Conservation (phyloP, 495 filamentous ascomycete genomes). For the Penicillium atrosanguineum region DNA sequence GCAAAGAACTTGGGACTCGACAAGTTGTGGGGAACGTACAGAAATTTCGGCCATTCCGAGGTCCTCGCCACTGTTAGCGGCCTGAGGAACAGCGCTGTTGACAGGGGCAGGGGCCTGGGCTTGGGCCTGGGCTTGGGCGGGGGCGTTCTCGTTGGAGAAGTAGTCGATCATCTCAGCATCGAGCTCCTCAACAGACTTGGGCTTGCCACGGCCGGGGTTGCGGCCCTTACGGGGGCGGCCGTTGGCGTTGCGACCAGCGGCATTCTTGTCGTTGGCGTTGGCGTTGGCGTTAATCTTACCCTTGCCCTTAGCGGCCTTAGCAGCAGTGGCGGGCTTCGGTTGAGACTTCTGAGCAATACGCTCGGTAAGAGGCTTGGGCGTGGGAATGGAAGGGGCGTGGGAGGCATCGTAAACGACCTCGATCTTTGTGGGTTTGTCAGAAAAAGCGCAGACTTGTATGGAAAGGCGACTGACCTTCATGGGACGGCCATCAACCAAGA, state of each 20-base stretch:
- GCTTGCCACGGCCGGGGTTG: slow-evolving; percentile 59
- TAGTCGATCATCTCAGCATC: slow-evolving; percentile 95
- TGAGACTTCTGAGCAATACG: slow-evolving; percentile 77
- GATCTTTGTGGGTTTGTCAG: slow-evolving; percentile 54
- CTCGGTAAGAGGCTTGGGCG: slow-evolving; percentile 76
- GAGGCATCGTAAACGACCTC: slow-evolving; percentile 83
- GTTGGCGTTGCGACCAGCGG: slow-evolving; percentile 6
- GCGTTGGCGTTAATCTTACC: background rate
- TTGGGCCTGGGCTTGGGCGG: slow-evolving; percentile 40
- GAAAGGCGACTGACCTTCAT: slow-evolving; percentile 67
- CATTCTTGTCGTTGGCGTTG: background rate
- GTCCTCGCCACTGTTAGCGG: slow-evolving; percentile 40
- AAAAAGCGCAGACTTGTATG: slow-evolving; percentile 2
- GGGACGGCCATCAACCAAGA: slow-evolving; percentile 82
- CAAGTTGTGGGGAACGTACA: slow-evolving; percentile 24
- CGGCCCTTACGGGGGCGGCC: slow-evolving; percentile 37
- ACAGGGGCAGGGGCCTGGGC: slow-evolving; percentile 43
- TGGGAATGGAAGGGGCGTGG: slow-evolving; percentile 60
- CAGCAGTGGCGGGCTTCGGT: slow-evolving; percentile 77
- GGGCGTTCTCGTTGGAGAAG: slow-evolving; percentile 51
- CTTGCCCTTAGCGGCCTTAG: slow-evolving; percentile 49
- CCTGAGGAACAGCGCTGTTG: slow-evolving; percentile 38
- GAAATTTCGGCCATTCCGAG: slow-evolving; percentile 56
- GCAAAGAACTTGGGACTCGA: background rate
- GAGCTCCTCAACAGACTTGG: slow-evolving; percentile 85